Evolutionary conservation across 2,329 filamentous ascomycete genomes (phyloP), one percentile per base, ranked within the genome.

Genomic region (Penicillium sp.): DNA sequence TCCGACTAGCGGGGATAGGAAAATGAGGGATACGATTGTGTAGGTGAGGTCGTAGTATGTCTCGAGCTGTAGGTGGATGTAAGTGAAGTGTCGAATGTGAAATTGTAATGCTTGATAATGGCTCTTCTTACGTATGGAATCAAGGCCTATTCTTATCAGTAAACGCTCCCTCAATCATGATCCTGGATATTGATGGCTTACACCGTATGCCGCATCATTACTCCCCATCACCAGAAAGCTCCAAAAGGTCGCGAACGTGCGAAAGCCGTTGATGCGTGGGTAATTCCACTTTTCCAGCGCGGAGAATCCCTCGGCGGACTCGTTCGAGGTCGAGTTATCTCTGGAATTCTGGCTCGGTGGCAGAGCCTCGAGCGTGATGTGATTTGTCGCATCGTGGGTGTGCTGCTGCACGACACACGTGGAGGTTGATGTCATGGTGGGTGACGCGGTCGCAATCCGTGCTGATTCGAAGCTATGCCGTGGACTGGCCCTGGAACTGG

Each of bases 181-280:
- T 31, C 27, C 9, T 14, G 1, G 16, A 22, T 6, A n/a, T 6
- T 16, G 16, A 27, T 6, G 24, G 74, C 81, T 76, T 70, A 84
- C 83, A 61, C 84, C 84, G 55, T 85, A 85, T 11, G 83, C 83
- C 2, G 82, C 80, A 71, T 86, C 84, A 55, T 85, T 86, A 10
- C 82, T 79, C 0, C 86, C 86, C 69, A 85, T 82, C 1, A 85
- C 80, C 5, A 85, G 66, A 60, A 88, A 84, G 6, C 80, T 81
- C 76, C 80, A 86, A 70, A 87, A 87, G 0, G 83, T 81, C 0
- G 85, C 79, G 2, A 77, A 72, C 1, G 85, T 75, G 10, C 81
- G 79, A 61, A 76, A 75, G 2, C 79, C 73, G 58, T 85, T 87
- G 2, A 72, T 71, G 13, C 72, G 78, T 47, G 84, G 79, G 62